Conservation (phyloP, 2,329 filamentous ascomycete genomes). For the Phoma sp. region DNA sequence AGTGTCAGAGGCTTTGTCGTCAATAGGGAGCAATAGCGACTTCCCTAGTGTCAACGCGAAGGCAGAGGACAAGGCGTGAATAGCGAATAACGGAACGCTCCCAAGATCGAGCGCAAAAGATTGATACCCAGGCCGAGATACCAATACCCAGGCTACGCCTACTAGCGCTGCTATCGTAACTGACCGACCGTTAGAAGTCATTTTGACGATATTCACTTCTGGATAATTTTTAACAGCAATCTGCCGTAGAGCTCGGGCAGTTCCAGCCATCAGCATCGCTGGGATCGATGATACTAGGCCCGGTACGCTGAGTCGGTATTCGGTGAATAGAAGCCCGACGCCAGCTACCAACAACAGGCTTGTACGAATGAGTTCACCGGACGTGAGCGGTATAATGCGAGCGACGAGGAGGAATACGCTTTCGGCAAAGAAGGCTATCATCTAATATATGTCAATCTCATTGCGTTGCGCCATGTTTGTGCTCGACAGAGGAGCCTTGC, state of each 20-base stretch:
- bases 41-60: constrained; percentile 22
- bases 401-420: constrained; percentile 17
- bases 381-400: constrained; percentile 10
- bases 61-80: constrained; percentile 26
- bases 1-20: not conserved
- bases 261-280: constrained; percentile 31
- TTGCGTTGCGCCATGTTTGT: not conserved
- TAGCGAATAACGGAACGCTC: constrained; percentile 15
- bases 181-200: constrained; percentile 1
- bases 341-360: constrained; percentile 23
- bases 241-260: constrained; percentile 24
- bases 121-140: constrained; percentile 9
- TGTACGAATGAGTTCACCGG: constrained; percentile 22
- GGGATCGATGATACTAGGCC: constrained; percentile 30
- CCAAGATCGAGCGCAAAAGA: constrained; percentile 12
- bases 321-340: constrained; percentile 29
- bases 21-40: constrained; percentile 27
- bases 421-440: constrained; percentile 30
- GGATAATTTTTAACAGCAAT: constrained; percentile 15
- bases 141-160: constrained; percentile 11
- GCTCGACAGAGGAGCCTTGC: constrained; percentile 24
- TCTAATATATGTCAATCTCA: constrained; percentile 13
- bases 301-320: constrained; percentile 37
- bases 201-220: not conserved
- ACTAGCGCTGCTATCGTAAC: constrained; percentile 14